A percentile compares a stretch with the other conserved stretches of the same genome.
These are phyloP conservation scores for Vanrija pseudolonga DNA, from an alignment of 1,284 basidiomycete genomes.

Conservation along the genomic window DNA sequence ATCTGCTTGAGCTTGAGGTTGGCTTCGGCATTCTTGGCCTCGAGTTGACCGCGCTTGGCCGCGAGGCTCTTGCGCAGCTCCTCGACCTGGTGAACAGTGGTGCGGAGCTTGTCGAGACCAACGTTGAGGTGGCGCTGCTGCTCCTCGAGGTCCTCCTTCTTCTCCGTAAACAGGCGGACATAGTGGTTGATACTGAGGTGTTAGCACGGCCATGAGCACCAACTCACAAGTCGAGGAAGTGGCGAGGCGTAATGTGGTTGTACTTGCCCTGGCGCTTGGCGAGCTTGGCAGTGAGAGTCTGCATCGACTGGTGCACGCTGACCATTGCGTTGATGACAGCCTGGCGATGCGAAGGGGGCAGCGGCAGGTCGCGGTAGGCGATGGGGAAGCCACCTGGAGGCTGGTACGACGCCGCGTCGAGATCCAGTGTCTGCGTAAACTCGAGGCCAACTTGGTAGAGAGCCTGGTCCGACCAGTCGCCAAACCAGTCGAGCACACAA, in stretches of 20 bases:
- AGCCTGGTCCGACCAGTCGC: constrained; percentile 96
- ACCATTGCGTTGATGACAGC: constrained; percentile 94
- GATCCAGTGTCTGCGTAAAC: constrained; percentile 85
- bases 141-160: constrained; percentile 97
- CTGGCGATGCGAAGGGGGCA: constrained; percentile 68
- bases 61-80: constrained; percentile 93
- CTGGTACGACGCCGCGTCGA: constrained; percentile 74
- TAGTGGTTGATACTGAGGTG: constrained; percentile 88
- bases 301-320: constrained; percentile 84
- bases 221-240: constrained; percentile 97
- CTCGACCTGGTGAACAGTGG: constrained; percentile 94
- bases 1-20: constrained; percentile 97
- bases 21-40: constrained; percentile 89
- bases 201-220: not conserved
- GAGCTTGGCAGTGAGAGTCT: constrained; percentile 82
- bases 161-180: constrained; percentile 92
- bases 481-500: constrained; percentile 97
- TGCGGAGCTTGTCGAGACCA: constrained; percentile 92
- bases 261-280: constrained; percentile 88
- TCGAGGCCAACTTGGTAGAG: constrained; percentile 95
- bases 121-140: constrained; percentile 98
- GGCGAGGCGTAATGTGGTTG: constrained; percentile 96
- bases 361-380: constrained; percentile 72
- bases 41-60: constrained; percentile 85
- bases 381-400: constrained; percentile 79